Evolutionary conservation across 179 eudicot genomes (phyloP).

Genomic region (Spinacia oleracea): DNA sequence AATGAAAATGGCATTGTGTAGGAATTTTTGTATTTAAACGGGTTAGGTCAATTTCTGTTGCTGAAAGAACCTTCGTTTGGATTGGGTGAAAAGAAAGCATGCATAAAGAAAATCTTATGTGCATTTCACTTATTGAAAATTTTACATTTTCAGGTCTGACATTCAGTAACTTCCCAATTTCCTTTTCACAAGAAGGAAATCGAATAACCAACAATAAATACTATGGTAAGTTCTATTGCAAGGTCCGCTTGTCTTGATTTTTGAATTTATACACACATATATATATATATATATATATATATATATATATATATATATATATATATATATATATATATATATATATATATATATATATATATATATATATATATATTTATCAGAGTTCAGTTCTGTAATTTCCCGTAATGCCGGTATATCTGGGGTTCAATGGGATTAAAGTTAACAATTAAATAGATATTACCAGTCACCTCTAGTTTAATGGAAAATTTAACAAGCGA

Average conservation of each 20-base stretch:
- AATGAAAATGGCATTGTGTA: background rate
- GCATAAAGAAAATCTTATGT: background rate
- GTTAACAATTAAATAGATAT: background rate
- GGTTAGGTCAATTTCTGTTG: background rate
- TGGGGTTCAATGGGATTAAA: background rate
- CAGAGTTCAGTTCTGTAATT: background rate
- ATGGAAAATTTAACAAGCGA: background rate
- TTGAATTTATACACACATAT: too few species aligned
- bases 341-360: too few species aligned
- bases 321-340: too few species aligned
- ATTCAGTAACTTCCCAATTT: background rate
- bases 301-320: too few species aligned
- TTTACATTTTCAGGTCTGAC: background rate
- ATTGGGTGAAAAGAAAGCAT: background rate
- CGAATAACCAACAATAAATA: background rate
- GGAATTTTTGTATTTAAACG: background rate
- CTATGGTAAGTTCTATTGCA: slow-evolving; percentile 6
- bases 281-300: too few species aligned
- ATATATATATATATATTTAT: too few species aligned
- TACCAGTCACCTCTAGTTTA: background rate
- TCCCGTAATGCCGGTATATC: too few species aligned
- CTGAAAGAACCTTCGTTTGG: background rate
- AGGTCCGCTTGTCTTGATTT: background rate
- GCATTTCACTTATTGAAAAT: background rate
- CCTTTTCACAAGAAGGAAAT: background rate